phyloP scores from a whole-genome alignment of 106 monocot genomes.

The Dioscorea zingiberensis region DNA sequence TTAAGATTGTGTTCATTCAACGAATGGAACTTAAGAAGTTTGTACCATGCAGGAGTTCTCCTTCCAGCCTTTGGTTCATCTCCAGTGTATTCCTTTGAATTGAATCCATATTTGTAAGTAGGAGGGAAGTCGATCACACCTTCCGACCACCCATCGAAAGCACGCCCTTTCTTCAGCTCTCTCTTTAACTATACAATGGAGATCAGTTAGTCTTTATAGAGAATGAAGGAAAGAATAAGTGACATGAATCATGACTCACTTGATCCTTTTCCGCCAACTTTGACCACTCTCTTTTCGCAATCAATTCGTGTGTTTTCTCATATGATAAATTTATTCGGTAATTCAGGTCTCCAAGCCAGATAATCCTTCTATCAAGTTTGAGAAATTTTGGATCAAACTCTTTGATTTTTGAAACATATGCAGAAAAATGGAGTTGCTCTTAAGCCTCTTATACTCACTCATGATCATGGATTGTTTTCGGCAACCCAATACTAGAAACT shows the following conservation, averaged over 20 bases:
- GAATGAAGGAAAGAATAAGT: not conserved
- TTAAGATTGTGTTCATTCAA: not conserved
- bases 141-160: slow-evolving; percentile 92
- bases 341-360: slow-evolving; percentile 96
- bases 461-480: slow-evolving; percentile 73
- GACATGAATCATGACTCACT: slow-evolving; percentile 22
- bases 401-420: too few relatives aligned
- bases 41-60: slow-evolving; percentile 91
- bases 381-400: not conserved
- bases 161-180: slow-evolving; percentile 70
- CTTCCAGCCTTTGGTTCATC: slow-evolving; percentile 57
- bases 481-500: slow-evolving; percentile 24
- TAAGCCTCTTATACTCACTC: slow-evolving; percentile 50
- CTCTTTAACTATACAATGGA: slow-evolving; percentile 50
- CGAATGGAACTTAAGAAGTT: not conserved
- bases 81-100: slow-evolving; percentile 55
- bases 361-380: slow-evolving; percentile 55
- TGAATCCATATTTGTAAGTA: slow-evolving; percentile 79
- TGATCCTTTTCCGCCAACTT: slow-evolving; percentile 67
- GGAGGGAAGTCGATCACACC: slow-evolving; percentile 78
- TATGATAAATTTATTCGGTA: slow-evolving; percentile 79
- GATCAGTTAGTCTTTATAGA: not conserved
- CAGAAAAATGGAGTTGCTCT: not conserved
- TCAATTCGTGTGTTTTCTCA: slow-evolving; percentile 66
- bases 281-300: slow-evolving; percentile 52